A percentile compares a stretch with the other conserved stretches of the same genome.
Evolutionary conservation across 805 yeast genomes (phyloP).

Genomic region (Saturnispora sekii): DNA sequence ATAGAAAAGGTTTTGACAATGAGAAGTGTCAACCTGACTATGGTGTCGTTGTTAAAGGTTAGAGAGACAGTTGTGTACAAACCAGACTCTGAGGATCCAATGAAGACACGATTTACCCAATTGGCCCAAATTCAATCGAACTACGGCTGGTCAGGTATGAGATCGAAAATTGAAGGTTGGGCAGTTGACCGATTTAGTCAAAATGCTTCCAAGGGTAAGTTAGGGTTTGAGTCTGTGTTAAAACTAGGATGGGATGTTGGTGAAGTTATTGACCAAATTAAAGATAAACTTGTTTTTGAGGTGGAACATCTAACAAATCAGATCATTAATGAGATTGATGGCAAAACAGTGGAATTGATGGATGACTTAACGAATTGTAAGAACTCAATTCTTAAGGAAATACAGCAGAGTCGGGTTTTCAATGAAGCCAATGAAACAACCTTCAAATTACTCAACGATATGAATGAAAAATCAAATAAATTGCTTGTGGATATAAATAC

Average conservation of each 20-base stretch:
- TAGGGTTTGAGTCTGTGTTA: conserved; percentile 79
- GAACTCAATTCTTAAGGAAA: conserved; percentile 12
- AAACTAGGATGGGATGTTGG: conserved; percentile 22
- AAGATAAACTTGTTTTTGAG: conserved; percentile 15
- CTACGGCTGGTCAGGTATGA: conserved; percentile 56
- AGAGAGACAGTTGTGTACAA: conserved; percentile 77
- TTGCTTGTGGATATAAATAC: conserved; percentile 6
- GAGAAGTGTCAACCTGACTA: conserved; percentile 83
- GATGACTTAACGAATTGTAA: conserved; percentile 12
- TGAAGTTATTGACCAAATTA: conserved; percentile 14
- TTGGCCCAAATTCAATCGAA: conserved; percentile 85
- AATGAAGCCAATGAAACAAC: conserved; percentile 18
- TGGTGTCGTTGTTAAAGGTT: conserved; percentile 64
- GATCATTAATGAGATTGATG: conserved; percentile 18
- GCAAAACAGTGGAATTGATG: conserved; percentile 20
- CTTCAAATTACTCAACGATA: conserved; percentile 18
- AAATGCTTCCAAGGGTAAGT: conserved; percentile 74
- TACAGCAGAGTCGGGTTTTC: conserved; percentile 14
- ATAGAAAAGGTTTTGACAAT: conserved; percentile 51
- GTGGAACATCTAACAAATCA: conserved; percentile 19
- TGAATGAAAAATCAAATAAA: conserved; percentile 13
- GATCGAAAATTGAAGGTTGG: conserved; percentile 88
- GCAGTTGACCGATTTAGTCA: conserved; percentile 79
- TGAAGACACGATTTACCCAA: conserved; percentile 60
- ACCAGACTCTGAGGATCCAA: conserved; percentile 53